Percentiles rank a stretch among this genome's conserved stretches.
Evolutionary conservation across 1,139 yeast species (phyloP).

Genomic region (Yamadazyma jaroonii): DNA sequence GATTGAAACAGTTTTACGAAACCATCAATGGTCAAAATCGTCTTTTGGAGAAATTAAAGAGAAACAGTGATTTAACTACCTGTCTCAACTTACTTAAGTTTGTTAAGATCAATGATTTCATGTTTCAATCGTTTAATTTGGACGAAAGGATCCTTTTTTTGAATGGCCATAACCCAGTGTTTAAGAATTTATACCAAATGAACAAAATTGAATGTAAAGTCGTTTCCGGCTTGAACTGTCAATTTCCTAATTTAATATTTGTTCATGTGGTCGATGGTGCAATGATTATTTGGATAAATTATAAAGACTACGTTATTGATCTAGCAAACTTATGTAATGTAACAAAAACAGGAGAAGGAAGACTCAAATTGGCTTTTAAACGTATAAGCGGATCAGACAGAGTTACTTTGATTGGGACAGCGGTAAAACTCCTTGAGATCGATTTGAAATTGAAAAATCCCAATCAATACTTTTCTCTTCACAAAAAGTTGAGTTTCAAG

Average conservation of each 20-base stretch:
- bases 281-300: constrained; percentile 15
- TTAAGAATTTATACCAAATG: constrained; percentile 16
- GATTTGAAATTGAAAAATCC: constrained; percentile 10
- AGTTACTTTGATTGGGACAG: background rate
- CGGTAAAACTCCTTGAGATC: constrained; percentile 2
- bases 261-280: constrained; percentile 15
- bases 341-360: background rate
- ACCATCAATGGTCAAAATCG: background rate
- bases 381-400: constrained; percentile 6
- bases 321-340: too few species aligned
- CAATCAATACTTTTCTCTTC: constrained; percentile 10
- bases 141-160: constrained; percentile 13
- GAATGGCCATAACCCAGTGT: constrained; percentile 12
- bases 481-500: constrained; percentile 7
- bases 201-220: constrained; percentile 1
- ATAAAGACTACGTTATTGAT: background rate
- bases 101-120: constrained; percentile 4
- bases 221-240: constrained; percentile 5
- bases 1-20: constrained; percentile 1
- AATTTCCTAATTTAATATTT: constrained; percentile 8
- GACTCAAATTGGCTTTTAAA: constrained; percentile 9
- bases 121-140: background rate
- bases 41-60: background rate
- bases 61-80: constrained; percentile 6
- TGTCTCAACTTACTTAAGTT: constrained; percentile 6